phyloP scores from a whole-genome alignment of 1,284 basidiomycete genomes.

The Volvariella surrecta region DNA sequence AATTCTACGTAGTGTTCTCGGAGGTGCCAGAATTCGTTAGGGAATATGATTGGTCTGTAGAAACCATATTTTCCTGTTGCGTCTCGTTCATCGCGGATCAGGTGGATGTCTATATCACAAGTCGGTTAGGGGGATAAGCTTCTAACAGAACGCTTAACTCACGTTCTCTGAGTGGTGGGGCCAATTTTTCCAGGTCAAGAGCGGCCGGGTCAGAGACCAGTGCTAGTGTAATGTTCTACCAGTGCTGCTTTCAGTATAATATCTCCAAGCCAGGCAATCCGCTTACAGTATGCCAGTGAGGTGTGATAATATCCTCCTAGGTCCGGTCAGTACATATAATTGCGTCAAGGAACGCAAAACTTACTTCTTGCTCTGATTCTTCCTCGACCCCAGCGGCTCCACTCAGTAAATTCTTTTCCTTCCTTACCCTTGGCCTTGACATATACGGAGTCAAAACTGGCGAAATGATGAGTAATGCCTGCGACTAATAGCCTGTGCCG shows the following conservation, averaged over 20 bases:
- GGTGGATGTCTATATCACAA: slow-evolving; percentile 41
- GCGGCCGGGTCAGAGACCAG: slow-evolving; percentile 65
- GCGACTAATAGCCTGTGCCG: slow-evolving; percentile 3
- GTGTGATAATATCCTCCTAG: slow-evolving; percentile 53
- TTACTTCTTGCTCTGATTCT: slow-evolving; percentile 34
- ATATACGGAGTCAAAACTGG: slow-evolving; percentile 82
- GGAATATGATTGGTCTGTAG: slow-evolving; percentile 86
- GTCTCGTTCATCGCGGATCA: slow-evolving; percentile 52
- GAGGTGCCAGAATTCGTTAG: slow-evolving; percentile 94
- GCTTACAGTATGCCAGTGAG: slow-evolving; percentile 77
- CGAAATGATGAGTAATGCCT: slow-evolving; percentile 3
- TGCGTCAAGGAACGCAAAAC: slow-evolving; percentile 4
- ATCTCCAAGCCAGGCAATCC: background rate
- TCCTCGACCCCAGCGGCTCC: slow-evolving; percentile 31
- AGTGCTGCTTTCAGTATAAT: background rate
- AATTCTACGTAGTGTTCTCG: slow-evolving; percentile 74
- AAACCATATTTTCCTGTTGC: slow-evolving; percentile 50
- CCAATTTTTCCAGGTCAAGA: slow-evolving; percentile 51
- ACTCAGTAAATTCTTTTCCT: slow-evolving; percentile 77
- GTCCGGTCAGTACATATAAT: slow-evolving; percentile 1
- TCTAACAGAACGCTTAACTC: slow-evolving; percentile 19
- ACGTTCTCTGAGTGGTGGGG: slow-evolving; percentile 61
- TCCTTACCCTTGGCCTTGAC: slow-evolving; percentile 64
- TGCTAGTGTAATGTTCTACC: slow-evolving; percentile 80
- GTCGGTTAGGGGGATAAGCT: slow-evolving; percentile 7